A percentile compares a stretch with the other conserved stretches of the same genome.
These are phyloP conservation scores for Dictyostelium firmibasis DNA, from an alignment of 78 protist species.

Conservation along the genomic window DNA sequence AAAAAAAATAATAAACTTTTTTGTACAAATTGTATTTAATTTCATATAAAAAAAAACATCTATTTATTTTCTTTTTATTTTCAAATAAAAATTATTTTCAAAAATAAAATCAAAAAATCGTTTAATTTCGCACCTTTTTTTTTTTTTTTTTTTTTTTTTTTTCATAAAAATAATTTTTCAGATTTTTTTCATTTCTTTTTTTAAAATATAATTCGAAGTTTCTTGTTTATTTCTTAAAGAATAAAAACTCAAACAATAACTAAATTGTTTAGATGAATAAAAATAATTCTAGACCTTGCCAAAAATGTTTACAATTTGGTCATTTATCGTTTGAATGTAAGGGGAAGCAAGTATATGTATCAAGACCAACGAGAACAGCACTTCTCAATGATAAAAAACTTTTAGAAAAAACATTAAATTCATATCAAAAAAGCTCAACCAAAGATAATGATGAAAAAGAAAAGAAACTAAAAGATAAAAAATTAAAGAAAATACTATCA, in stretches of 20 bases:
- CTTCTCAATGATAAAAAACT: neutral
- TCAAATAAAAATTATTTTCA: no score
- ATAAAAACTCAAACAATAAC: neutral
- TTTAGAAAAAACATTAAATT: neutral
- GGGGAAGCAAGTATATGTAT: neutral
- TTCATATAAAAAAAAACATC: neutral
- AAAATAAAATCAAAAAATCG: no score
- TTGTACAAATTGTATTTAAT: neutral
- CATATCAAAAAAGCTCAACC: neutral
- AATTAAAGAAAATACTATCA: neutral
- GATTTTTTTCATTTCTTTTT: no score
- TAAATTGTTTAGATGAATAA: neutral
- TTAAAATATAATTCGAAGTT: neutral
- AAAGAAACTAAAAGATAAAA: neutral
- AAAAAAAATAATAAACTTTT: neutral
- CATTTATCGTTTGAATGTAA: neutral
- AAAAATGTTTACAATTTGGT: conserved; percentile 32
- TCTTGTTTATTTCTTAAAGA: no score
- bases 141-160: no score
- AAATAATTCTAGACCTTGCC: conserved; percentile 1
- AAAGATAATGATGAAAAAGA: neutral
- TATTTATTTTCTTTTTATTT: no score
- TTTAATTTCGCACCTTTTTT: neutral
- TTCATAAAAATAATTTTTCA: no score
- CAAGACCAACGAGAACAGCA: conserved; percentile 28